phyloP scores from a whole-genome alignment of 805 yeast species.

The Starmerella potacharoeniae region DNA sequence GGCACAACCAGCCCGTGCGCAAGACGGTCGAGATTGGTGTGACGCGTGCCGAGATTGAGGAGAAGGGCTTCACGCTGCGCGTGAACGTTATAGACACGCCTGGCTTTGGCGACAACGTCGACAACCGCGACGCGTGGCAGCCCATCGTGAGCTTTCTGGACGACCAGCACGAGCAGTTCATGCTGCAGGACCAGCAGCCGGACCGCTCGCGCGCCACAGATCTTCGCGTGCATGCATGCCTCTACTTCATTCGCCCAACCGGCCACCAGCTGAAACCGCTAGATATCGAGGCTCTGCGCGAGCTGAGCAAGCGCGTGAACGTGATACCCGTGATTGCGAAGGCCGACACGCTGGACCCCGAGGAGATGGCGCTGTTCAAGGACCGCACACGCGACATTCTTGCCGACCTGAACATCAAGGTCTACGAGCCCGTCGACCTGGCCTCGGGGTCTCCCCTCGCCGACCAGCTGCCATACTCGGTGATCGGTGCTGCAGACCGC shows the following conservation, averaged over 20 bases:
- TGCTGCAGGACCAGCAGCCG: slow-evolving; percentile 72
- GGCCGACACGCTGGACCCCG: slow-evolving; percentile 58
- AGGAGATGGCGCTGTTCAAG: slow-evolving; percentile 47
- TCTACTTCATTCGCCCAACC: slow-evolving; percentile 69
- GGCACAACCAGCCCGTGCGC: slow-evolving; percentile 32
- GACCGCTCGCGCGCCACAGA: slow-evolving; percentile 44
- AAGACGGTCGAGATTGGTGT: slow-evolving; percentile 33
- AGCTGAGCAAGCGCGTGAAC: slow-evolving; percentile 59
- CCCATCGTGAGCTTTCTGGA: slow-evolving; percentile 66
- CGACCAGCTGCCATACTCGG: slow-evolving; percentile 51
- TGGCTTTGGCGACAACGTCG: slow-evolving; percentile 61
- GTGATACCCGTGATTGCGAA: slow-evolving; percentile 73
- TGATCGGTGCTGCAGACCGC: slow-evolving; percentile 52
- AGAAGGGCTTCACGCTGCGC: slow-evolving; percentile 46
- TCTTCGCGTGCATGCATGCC: slow-evolving; percentile 68
- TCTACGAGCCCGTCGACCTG: slow-evolving; percentile 38
- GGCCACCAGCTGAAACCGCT: slow-evolving; percentile 49
- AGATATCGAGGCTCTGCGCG: slow-evolving; percentile 65
- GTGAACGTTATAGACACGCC: slow-evolving; percentile 63
- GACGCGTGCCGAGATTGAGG: slow-evolving; percentile 43
- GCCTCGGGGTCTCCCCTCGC: slow-evolving; percentile 23
- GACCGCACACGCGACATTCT: slow-evolving; percentile 40
- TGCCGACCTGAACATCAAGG: slow-evolving; percentile 42
- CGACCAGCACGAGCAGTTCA: slow-evolving; percentile 56
- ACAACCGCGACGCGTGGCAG: slow-evolving; percentile 56